Evolutionary conservation across 73 alveolate genomes (phyloP), one percentile per base, ranked within the genome.

Genomic region (Uronychia setigera): DNA sequence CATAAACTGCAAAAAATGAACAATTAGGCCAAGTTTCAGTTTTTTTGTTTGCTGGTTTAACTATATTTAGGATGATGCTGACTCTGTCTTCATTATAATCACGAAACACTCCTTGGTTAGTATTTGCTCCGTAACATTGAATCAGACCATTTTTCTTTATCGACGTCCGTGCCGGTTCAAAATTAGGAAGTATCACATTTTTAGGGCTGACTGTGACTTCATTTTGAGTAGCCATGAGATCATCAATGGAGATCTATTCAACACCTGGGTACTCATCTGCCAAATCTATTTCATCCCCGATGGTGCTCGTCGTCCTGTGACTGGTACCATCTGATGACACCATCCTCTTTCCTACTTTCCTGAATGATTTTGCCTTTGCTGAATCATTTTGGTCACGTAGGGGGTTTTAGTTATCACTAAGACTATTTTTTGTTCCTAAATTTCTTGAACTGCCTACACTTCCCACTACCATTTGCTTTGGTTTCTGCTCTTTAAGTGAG

Each of bases 101-200:
- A 46, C 95, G 26, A 28, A 83, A 78, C 85, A 97, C 75, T 35
- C 99, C 99, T 92, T 97, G 94, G 77, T 95, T 95, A 26, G 99
- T 97, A 85, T 96, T 97, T 60, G 98, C 99, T 28, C 98, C 99
- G 91, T 97, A 98, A 32, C 92, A 84, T 79, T 87, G 87, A 29
- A 91, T 91, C 30, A 92, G 80, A 35, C 90, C 91, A 81, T 79
- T 83, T 35, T 82, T 82, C 35, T 84, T 60, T 34, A 91, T 84
- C 11, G 91, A 85, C 77, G 85, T 74, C 57, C 77, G 76, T 1
- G 91, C 77, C 31, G 59, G 86, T 60, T 85, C 93, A 57, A 77
- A 85, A 32, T 85, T 85, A 28, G 91, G 91, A 1, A 85, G 83
- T 29, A 46, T 5, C 5, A 46, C 67, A 19, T 46, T 19, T 46